A percentile compares a stretch with the other conserved stretches of the same genome.
These are phyloP conservation scores for Colletotrichum kahawae DNA, from an alignment of 2,329 filamentous ascomycete genomes.

Conservation along the genomic window DNA sequence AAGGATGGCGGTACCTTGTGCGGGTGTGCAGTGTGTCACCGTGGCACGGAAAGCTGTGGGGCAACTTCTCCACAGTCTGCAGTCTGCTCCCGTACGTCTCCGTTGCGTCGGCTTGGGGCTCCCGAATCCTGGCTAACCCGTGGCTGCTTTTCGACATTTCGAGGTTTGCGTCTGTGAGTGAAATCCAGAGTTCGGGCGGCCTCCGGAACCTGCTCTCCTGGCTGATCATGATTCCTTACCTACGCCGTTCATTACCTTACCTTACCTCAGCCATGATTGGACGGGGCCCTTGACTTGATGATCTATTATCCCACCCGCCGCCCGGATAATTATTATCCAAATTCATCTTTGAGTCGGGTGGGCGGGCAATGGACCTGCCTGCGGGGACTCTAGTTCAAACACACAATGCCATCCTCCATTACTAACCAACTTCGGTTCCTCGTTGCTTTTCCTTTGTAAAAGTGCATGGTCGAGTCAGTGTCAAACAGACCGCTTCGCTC, in stretches of 20 bases:
- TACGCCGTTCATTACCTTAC: background rate
- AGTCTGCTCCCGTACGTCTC: constrained; percentile 10
- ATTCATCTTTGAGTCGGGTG: too few relatives aligned
- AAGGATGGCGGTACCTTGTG: background rate
- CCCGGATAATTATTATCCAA: background rate
- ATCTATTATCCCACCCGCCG: background rate
- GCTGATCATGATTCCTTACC: background rate
- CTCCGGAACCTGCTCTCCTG: background rate
- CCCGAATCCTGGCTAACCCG: constrained; percentile 12
- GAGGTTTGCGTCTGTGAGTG: background rate
- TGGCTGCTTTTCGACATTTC: background rate
- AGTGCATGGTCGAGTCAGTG: background rate
- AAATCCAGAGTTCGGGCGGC: constrained; percentile 6
- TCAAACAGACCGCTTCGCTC: background rate
- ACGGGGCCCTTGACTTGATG: background rate
- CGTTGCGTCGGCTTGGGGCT: constrained; percentile 14
- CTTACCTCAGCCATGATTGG: background rate
- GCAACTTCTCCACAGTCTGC: constrained; percentile 9
- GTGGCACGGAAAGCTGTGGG: background rate
- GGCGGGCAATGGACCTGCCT: background rate
- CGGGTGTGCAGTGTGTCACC: background rate
- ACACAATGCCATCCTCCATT: background rate
- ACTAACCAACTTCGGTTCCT: background rate
- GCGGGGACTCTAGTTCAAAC: background rate
- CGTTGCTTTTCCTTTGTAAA: background rate